phyloP scores from a whole-genome alignment of 2,329 filamentous ascomycete species.

The Magnaporthales sp. region DNA sequence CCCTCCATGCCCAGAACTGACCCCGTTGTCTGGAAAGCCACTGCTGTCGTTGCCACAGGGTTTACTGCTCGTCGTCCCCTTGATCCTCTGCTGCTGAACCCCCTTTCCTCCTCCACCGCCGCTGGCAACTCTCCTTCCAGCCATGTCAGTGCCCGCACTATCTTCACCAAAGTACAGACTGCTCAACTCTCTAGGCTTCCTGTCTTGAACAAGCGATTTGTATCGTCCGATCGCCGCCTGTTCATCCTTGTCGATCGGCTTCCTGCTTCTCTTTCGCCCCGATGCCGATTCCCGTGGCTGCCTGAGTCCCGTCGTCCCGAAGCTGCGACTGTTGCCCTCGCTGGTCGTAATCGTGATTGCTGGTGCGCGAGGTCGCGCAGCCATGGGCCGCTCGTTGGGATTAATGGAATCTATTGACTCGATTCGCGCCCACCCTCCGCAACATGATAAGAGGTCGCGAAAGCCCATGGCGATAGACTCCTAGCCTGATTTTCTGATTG shows the following conservation, averaged over 20 bases:
- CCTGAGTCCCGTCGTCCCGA: not conserved
- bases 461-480: not conserved
- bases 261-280: not conserved
- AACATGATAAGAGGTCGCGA: not conserved
- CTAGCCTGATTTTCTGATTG: not conserved
- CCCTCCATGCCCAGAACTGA: not conserved
- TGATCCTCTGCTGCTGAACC: not conserved
- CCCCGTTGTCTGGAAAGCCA: not conserved
- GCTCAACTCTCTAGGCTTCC: not conserved
- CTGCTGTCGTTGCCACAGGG: not conserved
- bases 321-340: not conserved
- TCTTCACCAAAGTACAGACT: not conserved
- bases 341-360: not conserved
- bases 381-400: not conserved
- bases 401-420: not conserved
- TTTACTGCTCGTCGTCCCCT: not conserved
- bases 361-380: not conserved
- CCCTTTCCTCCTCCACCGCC: not conserved
- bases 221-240: constrained; percentile 1
- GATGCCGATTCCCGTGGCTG: not conserved
- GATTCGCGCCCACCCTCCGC: not conserved
- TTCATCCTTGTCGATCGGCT: not conserved
- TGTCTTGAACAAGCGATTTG: not conserved
- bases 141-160: not conserved
- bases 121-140: not conserved